A percentile compares a stretch with the other conserved stretches of the same genome.
These are phyloP conservation scores for Cucumis melo DNA, from an alignment of 306 rosid genomes.

Conservation along the genomic window DNA sequence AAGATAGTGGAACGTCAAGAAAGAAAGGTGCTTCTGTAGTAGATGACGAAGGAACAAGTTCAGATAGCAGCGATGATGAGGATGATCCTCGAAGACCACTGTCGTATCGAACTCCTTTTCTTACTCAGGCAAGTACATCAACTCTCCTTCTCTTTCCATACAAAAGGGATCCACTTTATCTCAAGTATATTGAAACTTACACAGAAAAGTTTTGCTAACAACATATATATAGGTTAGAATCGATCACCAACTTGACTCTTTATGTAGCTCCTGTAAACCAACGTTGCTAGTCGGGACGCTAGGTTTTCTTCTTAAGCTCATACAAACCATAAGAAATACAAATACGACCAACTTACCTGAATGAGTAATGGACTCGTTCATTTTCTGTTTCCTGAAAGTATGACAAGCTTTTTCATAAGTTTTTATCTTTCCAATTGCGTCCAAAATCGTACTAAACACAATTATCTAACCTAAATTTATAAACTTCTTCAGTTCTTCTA, in stretches of 20 bases:
- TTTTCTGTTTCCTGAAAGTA: no score
- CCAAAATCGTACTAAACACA: no score
- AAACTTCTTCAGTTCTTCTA: no score
- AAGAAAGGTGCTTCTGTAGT: slow-evolving; percentile 45
- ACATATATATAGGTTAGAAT: neutral
- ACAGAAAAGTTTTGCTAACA: no score
- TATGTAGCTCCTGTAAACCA: neutral
- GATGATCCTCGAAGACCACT: slow-evolving; percentile 57
- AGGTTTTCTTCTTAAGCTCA: neutral
- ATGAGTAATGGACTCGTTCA: neutral
- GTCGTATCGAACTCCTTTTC: slow-evolving; percentile 67
- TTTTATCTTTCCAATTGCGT: no score
- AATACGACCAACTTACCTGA: neutral
- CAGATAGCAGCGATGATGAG: slow-evolving; percentile 61
- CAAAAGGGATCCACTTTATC: neutral
- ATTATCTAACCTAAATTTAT: no score
- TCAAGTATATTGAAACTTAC: neutral
- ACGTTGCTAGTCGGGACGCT: neutral
- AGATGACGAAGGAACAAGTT: slow-evolving; percentile 52
- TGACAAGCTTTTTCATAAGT: no score
- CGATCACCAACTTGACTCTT: neutral
- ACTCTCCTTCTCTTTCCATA: neutral
- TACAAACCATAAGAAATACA: neutral
- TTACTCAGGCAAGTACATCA: slow-evolving; percentile 48
- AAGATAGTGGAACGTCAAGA: slow-evolving; percentile 46